Base-by-base conservation (phyloP, 2,329 filamentous ascomycete species). In the Pleurostoma richardsiae region DNA sequence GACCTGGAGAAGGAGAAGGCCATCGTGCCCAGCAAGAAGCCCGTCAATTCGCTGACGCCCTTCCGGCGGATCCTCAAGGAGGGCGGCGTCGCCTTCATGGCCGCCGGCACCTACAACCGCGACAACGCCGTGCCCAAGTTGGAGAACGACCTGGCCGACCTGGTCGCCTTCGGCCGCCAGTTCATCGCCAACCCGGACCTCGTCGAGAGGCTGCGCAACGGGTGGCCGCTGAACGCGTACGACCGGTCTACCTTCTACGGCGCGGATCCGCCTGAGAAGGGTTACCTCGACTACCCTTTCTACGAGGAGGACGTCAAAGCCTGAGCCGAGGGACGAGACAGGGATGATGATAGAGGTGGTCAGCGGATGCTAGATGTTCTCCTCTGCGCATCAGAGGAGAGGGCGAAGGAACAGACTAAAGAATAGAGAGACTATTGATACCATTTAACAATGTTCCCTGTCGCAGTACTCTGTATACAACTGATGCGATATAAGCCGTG, bases 141-240 rank as follows among this genome's bases (percentile, higher is more conserved):
- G 4, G 67, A 73, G 48, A 61, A 56, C 10, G 63, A 67, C n/a
- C 60, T 63, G 27, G 67, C 73, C 40, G 56, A 75, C n/a, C 59
- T 59, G 26, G 62, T 74, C 11, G 71, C 68, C 1, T 76, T 76
- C 56, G 74, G 74, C 7, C 58, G 74, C 19, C 67, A 66, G 46
- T 77, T 74, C 47, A 73, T 77, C 52, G 63, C 65, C 26, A 77
- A 65, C 6, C 74, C 74, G 3, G 73, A 77, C 55, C 55, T 78
- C 40, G 65, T 69, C 3, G 74, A 65, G 50, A 62, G 73, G 26
- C 45, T 77, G 31, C 46, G 65, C 52, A 57, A 71, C 47, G 68
- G 69, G 1, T 62, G 75, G 11, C 58, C 62, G 29, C 57, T 77
- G 33, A 67, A 59, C 28, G 54, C 58, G 28, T 77, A 75, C 52